phyloP scores from a whole-genome alignment of 306 rosid species.

The Calophaca sinica region DNA sequence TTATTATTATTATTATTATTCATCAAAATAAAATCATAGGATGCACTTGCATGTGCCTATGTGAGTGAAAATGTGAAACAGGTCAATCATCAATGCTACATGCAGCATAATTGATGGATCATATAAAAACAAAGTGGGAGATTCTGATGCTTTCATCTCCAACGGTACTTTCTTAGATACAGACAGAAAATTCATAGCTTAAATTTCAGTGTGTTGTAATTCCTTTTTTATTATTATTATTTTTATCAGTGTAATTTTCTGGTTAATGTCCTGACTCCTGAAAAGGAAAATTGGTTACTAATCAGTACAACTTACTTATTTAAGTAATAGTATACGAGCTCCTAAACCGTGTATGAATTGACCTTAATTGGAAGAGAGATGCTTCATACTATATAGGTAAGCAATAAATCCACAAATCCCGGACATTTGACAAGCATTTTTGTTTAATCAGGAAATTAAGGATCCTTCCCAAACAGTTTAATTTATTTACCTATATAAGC shows the following conservation, averaged over 20 bases:
- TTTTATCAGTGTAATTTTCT: neutral
- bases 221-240: too few species aligned
- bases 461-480: neutral
- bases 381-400: conserved; percentile 12
- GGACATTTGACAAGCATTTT: conserved; percentile 25
- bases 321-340: conserved; percentile 15
- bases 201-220: conserved; percentile 15
- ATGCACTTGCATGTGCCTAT: neutral
- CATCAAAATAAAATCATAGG: conserved; percentile 21
- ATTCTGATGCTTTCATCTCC: conserved; percentile 40
- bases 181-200: conserved; percentile 41
- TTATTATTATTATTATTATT: neutral
- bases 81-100: conserved; percentile 19
- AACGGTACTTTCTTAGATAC: conserved; percentile 38
- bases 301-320: conserved; percentile 4
- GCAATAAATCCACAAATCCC: conserved; percentile 29
- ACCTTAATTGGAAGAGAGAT: conserved; percentile 19
- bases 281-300: neutral
- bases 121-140: conserved; percentile 29
- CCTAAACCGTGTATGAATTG: conserved; percentile 19
- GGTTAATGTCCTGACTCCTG: conserved; percentile 14
- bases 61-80: conserved; percentile 33
- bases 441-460: conserved; percentile 41
- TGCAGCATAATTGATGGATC: conserved; percentile 43
- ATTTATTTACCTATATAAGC: conserved; percentile 56